Evolutionary conservation across 2,329 filamentous ascomycete genomes (phyloP), one percentile per base, ranked within the genome.

Genomic region (Cladosporium sp.): DNA sequence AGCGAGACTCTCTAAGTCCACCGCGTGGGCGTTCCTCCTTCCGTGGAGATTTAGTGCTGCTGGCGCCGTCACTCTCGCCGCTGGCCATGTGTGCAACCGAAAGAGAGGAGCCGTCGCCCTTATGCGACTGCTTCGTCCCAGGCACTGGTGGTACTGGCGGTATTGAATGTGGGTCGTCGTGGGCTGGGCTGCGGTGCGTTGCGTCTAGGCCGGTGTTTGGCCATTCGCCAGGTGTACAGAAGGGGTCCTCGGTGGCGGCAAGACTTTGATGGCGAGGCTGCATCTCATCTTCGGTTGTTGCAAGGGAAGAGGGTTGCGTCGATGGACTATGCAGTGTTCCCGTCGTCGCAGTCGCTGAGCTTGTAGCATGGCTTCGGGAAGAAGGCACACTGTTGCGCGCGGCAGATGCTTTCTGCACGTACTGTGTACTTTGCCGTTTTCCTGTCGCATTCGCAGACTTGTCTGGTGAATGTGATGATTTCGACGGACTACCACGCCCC

Each of bases 241-340:
- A 61, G 4, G 57, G 54, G 32, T 65, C 59, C 32, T 56, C 57
- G 11, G 40, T 50, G 9, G 44, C 45, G 12, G 45, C 49, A 15
- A 45, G 18, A 30, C 41, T 47, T n/a, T 40, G 44, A 22, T 40
- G 44, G 13, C 37, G 24, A 17, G 32, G 30, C 27, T 52, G 54
- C 5, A 53, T 39, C 9, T 61, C 61, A 30, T 62, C 58, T 7
- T 64, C 64, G 13, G 56, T 60, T 6, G 64, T 49, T n/a, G 58
- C 58, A 13, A 66, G 51, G 2, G 64, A 67, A n/a, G 65, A 67
- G 0, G 62, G 61, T 37, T 65, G 61, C 11, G 65, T 67, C 2
- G 64, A 66, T 11, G 61, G 59, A 6, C 63, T 65, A 19, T 61
- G 56, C 7, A 41, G 15, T 17, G 45, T 48, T 11, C 58, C 59